Evolutionary conservation across 495 filamentous ascomycete species (phyloP).

Genomic region (Aspergillus incahuasiensis): DNA sequence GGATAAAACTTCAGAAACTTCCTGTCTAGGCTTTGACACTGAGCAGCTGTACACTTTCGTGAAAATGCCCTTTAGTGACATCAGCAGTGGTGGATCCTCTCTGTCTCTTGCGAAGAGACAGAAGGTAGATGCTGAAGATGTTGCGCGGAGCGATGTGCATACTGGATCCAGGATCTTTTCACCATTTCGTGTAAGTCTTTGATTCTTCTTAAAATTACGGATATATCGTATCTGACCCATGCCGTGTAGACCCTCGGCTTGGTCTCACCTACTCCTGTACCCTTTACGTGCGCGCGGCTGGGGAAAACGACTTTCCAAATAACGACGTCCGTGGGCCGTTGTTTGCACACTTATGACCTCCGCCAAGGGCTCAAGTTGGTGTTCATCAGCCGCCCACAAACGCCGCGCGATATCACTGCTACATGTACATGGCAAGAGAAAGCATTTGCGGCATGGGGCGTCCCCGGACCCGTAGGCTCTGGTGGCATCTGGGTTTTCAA

Average conservation of each 20-base stretch:
- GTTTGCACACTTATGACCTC: slow-evolving; percentile 91
- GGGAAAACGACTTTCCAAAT: slow-evolving; percentile 96
- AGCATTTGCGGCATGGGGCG: slow-evolving; percentile 82
- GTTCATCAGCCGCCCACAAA: slow-evolving; percentile 87
- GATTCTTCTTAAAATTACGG: not conserved
- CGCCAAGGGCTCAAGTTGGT: slow-evolving; percentile 82
- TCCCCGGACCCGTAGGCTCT: slow-evolving; percentile 35
- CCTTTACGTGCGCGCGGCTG: slow-evolving; percentile 80
- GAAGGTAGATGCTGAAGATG: not conserved
- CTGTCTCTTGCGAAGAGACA: slow-evolving; percentile 1
- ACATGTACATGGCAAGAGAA: slow-evolving; percentile 83
- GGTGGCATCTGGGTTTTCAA: slow-evolving; percentile 91
- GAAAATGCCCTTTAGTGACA: not conserved
- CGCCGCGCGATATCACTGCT: slow-evolving; percentile 78
- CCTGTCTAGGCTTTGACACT: not conserved
- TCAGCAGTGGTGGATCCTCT: not conserved
- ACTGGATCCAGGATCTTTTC: slow-evolving; percentile 1
- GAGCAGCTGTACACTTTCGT: not conserved
- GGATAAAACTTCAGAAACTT: not conserved
- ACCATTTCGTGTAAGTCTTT: not conserved
- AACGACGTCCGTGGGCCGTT: slow-evolving; percentile 85
- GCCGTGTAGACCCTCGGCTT: slow-evolving; percentile 73
- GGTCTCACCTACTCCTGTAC: slow-evolving; percentile 82
- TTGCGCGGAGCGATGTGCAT: not conserved
- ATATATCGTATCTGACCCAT: not conserved